A percentile compares a stretch with the other conserved stretches of the same genome.
phyloP scores from a whole-genome alignment of 1,139 yeast species.

The Diutina ranongensis region DNA sequence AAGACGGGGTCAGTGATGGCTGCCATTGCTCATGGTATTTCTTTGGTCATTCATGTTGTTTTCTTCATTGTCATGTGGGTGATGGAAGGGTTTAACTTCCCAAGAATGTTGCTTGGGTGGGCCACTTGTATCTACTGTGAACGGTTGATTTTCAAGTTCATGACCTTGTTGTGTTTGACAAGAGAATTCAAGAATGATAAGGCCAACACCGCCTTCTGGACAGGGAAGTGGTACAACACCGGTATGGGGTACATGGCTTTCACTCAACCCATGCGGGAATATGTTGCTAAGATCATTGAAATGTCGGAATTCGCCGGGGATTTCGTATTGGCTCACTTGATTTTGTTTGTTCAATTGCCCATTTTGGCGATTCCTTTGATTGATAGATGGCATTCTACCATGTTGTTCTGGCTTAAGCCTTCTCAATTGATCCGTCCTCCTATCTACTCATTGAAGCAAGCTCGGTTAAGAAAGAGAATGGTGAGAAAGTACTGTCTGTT shows the following conservation, averaged over 20 bases:
- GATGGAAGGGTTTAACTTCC: constrained; percentile 81
- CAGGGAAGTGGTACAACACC: constrained; percentile 97
- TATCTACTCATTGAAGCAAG: constrained; percentile 93
- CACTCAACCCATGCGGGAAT: constrained; percentile 96
- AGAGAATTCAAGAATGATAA: constrained; percentile 97
- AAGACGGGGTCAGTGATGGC: constrained; percentile 97
- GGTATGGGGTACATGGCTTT: constrained; percentile 94
- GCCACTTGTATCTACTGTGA: constrained; percentile 78
- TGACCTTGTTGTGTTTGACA: constrained; percentile 71
- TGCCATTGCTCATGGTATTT: constrained; percentile 90
- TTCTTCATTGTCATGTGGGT: constrained; percentile 97
- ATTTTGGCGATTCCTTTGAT: constrained; percentile 72
- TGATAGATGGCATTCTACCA: constrained; percentile 97
- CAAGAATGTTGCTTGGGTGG: constrained; percentile 80
- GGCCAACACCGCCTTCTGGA: constrained; percentile 98
- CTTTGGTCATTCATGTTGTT: constrained; percentile 73
- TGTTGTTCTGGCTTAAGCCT: constrained; percentile 98
- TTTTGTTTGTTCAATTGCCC: constrained; percentile 86
- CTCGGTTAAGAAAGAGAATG: constrained; percentile 96
- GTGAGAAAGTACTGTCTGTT: constrained; percentile 86
- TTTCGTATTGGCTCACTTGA: constrained; percentile 80
- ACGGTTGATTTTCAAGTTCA: constrained; percentile 76
- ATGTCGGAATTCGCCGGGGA: constrained; percentile 96
- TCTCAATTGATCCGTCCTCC: constrained; percentile 98
- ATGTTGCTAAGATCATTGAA: constrained; percentile 87